phyloP scores from a whole-genome alignment of 2,329 filamentous ascomycete genomes.

The Talaromyces sp. region DNA sequence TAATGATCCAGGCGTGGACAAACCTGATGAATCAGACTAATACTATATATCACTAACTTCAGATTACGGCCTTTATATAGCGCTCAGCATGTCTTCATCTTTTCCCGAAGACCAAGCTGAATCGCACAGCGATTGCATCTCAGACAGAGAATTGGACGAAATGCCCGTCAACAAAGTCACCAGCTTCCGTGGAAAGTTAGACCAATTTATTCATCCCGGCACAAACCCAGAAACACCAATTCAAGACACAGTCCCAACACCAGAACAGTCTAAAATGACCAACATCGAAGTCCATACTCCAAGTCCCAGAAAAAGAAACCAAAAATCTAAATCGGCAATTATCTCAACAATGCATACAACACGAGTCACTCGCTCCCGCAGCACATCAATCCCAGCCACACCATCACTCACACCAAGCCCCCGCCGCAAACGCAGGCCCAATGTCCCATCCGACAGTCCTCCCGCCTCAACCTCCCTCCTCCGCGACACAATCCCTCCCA shows the following conservation, averaged over 20 bases:
- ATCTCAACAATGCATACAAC: neutral
- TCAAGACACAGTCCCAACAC: neutral
- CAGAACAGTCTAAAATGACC: neutral
- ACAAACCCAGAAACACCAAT: neutral
- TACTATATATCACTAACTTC: too few species aligned
- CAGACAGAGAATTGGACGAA: constrained; percentile 15
- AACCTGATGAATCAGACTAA: too few species aligned
- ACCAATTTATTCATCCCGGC: constrained; percentile 37
- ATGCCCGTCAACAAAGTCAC: constrained; percentile 37
- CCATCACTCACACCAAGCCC: neutral
- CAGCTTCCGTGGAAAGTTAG: constrained; percentile 41
- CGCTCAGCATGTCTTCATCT: neutral
- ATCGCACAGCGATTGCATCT: neutral
- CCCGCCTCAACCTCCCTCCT: constrained; percentile 39
- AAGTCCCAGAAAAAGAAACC: constrained; percentile 18
- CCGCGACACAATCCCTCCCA: constrained; percentile 48
- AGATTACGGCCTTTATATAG: too few species aligned
- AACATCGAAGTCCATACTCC: neutral
- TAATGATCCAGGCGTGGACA: too few species aligned
- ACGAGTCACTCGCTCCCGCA: constrained; percentile 22
- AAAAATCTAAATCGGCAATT: neutral
- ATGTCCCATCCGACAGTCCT: constrained; percentile 17
- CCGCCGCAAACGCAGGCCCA: constrained; percentile 10
- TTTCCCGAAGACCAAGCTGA: neutral
- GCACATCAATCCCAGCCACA: constrained; percentile 11